Evolutionary conservation across 495 filamentous ascomycete genomes (phyloP).

Genomic region (Copromyces sp.): DNA sequence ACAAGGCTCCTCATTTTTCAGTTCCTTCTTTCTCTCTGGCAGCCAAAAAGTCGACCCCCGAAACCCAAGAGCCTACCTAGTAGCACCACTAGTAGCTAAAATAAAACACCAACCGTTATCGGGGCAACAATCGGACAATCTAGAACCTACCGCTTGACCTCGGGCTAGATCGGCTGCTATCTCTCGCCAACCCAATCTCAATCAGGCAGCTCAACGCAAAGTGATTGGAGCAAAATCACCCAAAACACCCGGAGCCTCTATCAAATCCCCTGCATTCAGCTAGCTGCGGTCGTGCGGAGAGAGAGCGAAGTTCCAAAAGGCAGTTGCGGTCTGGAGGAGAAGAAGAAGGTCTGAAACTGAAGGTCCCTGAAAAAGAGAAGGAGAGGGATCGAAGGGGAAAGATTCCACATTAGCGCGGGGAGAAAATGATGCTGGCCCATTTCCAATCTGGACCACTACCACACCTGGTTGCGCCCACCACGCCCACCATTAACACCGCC

Average conservation of each 20-base stretch:
- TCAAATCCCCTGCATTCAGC: not conserved
- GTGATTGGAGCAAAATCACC: not conserved
- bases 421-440: not conserved
- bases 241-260: not conserved
- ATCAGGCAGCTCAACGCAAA: not conserved
- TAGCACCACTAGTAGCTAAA: not conserved
- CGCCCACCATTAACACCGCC: not conserved
- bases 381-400: not conserved
- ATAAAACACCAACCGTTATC: not conserved
- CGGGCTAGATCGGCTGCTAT: not conserved
- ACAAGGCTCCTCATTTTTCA: not conserved
- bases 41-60: not conserved
- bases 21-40: not conserved
- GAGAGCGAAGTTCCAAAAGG: not conserved
- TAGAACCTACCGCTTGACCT: not conserved
- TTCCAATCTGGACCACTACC: not conserved
- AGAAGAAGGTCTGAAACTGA: not conserved
- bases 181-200: not conserved
- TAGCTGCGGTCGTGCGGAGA: not conserved
- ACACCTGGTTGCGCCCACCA: not conserved
- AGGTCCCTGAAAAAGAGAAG: not conserved
- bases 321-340: not conserved
- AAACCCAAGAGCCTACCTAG: not conserved
- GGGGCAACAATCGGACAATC: not conserved
- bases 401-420: not conserved